These are phyloP conservation scores for Ascochyta pisi DNA, from an alignment of 2,329 filamentous ascomycete species.

Conservation along the genomic window DNA sequence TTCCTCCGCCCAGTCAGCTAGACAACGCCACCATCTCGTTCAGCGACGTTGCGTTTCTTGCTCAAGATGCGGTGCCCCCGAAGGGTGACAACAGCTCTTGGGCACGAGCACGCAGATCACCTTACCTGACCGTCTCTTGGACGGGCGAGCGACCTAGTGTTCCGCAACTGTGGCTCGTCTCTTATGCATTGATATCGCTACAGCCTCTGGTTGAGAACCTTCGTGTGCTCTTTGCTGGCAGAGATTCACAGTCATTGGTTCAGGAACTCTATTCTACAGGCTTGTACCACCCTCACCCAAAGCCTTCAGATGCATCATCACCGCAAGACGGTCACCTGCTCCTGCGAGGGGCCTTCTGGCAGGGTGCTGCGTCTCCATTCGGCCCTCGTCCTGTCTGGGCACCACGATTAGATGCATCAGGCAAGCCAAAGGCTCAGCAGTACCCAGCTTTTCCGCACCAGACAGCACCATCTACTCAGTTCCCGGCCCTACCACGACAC, in stretches of 20 bases:
- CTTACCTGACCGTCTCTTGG: conserved; percentile 54
- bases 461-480: conserved; percentile 57
- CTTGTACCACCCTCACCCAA: conserved; percentile 54
- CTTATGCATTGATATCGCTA: conserved; percentile 55
- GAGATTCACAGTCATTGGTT: conserved; percentile 45
- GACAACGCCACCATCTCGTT: conserved; percentile 40
- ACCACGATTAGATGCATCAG: conserved; percentile 41
- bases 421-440: conserved; percentile 48
- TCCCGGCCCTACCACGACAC: conserved; percentile 59
- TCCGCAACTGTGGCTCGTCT: conserved; percentile 56
- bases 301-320: conserved; percentile 42
- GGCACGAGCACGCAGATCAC: conserved; percentile 56
- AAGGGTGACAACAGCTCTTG: conserved; percentile 49
- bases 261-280: conserved; percentile 52
- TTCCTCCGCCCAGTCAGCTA: conserved; percentile 32
- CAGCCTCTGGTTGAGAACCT: conserved; percentile 55
- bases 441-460: conserved; percentile 54
- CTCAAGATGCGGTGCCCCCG: conserved; percentile 32
- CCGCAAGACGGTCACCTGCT: conserved; percentile 55
- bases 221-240: conserved; percentile 51
- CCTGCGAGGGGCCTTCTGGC: conserved; percentile 58
- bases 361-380: conserved; percentile 53
- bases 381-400: conserved; percentile 52
- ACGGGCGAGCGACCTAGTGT: conserved; percentile 49
- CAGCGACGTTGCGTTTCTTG: conserved; percentile 37